These are phyloP conservation scores for Vanrija humicola DNA, from an alignment of 1,284 basidiomycete genomes.

Conservation along the genomic window DNA sequence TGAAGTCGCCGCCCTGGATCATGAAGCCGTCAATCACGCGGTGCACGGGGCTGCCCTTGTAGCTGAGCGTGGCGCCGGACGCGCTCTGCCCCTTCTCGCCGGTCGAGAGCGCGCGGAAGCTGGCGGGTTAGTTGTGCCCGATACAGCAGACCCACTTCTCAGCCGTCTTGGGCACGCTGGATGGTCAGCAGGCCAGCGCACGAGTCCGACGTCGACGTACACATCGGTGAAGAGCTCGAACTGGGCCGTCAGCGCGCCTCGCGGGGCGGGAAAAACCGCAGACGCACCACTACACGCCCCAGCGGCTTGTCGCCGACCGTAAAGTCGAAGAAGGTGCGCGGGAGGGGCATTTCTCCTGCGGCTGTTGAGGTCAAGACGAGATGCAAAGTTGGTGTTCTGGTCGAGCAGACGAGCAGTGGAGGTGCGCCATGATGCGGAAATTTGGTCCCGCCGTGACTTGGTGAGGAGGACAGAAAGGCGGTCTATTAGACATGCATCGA, in stretches of 20 bases:
- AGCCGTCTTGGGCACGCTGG: slow-evolving; percentile 68
- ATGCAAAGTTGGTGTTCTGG: too few relatives aligned
- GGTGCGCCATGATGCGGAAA: too few relatives aligned
- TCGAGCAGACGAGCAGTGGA: too few relatives aligned
- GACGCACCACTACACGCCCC: slow-evolving; percentile 61
- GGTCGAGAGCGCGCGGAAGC: slow-evolving; percentile 83
- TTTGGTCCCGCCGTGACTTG: too few relatives aligned
- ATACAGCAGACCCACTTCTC: slow-evolving; percentile 85
- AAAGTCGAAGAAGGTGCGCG: slow-evolving; percentile 68
- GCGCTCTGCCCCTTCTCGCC: slow-evolving; percentile 73
- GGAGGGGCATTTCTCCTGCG: slow-evolving; percentile 23
- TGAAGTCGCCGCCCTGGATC: slow-evolving; percentile 74
- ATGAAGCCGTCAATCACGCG: slow-evolving; percentile 80
- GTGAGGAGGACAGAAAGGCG: too few relatives aligned
- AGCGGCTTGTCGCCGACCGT: slow-evolving; percentile 55
- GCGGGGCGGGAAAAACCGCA: background rate
- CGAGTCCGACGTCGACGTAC: slow-evolving; percentile 18
- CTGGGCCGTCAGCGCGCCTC: slow-evolving; percentile 52
- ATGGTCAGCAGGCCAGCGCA: slow-evolving; percentile 29
- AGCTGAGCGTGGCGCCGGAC: slow-evolving; percentile 67
- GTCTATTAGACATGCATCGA: too few relatives aligned
- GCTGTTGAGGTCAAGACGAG: too few relatives aligned
- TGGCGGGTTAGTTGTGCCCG: slow-evolving; percentile 49
- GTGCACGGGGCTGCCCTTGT: slow-evolving; percentile 74
- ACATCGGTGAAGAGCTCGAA: slow-evolving; percentile 71